phyloP scores from a whole-genome alignment of 1,284 basidiomycete genomes.

The Trichosporon coremiiforme region DNA sequence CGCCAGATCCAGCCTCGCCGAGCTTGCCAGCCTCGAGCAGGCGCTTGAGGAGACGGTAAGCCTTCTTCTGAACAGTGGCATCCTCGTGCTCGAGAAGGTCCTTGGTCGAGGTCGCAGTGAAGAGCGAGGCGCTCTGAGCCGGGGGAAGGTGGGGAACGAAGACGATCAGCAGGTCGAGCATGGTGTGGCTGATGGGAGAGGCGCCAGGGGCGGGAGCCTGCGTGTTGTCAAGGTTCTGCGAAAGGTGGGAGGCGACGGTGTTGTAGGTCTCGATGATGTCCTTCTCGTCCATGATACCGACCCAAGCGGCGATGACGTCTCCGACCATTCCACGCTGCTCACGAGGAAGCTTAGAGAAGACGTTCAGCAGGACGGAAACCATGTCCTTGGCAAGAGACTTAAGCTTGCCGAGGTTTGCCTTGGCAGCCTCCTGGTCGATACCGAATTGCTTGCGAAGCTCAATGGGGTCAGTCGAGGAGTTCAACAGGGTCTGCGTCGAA shows the following conservation, averaged over 20 bases:
- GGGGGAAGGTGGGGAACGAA: constrained; percentile 75
- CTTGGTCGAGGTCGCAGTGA: constrained; percentile 59
- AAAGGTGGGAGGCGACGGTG: constrained; percentile 77
- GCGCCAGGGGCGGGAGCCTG: constrained; percentile 50
- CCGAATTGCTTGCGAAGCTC: constrained; percentile 61
- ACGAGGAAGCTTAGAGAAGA: constrained; percentile 80
- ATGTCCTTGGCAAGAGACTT: constrained; percentile 83
- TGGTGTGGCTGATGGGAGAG: constrained; percentile 68
- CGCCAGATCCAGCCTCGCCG: constrained; percentile 56
- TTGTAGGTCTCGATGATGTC: constrained; percentile 77
- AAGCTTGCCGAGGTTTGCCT: constrained; percentile 72
- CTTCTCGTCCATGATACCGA: constrained; percentile 73
- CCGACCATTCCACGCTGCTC: constrained; percentile 82
- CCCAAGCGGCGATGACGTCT: constrained; percentile 85
- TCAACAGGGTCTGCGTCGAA: constrained; percentile 59
- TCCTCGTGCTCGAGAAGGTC: constrained; percentile 65
- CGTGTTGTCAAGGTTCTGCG: constrained; percentile 64
- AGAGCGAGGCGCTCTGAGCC: constrained; percentile 65
- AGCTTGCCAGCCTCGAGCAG: constrained; percentile 68
- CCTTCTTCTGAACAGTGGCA: constrained; percentile 91
- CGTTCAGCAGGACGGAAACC: constrained; percentile 92
- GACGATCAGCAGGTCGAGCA: constrained; percentile 85
- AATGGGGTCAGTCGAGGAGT: constrained; percentile 58
- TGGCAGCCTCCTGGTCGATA: constrained; percentile 64
- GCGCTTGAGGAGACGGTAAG: constrained; percentile 82